Conservation (phyloP, 2,329 filamentous ascomycete species). For the Colletotrichum gigasporum region DNA sequence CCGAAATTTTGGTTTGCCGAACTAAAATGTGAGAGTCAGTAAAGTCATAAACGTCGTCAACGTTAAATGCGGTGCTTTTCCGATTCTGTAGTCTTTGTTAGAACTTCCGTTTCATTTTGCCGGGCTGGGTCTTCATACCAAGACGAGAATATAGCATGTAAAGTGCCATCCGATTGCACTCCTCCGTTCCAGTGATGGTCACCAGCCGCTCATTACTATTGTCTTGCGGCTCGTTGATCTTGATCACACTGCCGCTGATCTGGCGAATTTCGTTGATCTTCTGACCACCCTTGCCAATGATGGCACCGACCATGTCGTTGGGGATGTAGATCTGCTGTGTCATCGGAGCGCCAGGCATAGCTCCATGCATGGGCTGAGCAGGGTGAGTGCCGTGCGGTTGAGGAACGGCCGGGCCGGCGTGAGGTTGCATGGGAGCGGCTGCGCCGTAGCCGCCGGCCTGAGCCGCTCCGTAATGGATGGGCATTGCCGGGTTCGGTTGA, state of each 20-base stretch:
- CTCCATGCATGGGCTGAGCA: slow-evolving; percentile 77
- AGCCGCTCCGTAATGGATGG: slow-evolving; percentile 77
- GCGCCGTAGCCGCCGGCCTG: slow-evolving; percentile 80
- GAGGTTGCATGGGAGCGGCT: slow-evolving; percentile 81
- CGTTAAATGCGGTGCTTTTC: slow-evolving; percentile 55
- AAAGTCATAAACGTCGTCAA: slow-evolving; percentile 32
- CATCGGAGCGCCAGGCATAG: slow-evolving; percentile 80
- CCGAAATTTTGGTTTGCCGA: slow-evolving; percentile 32
- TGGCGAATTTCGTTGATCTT: slow-evolving; percentile 99
- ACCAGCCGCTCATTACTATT: slow-evolving; percentile 98
- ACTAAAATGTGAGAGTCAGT: slow-evolving; percentile 33
- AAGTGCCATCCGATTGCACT: slow-evolving; percentile 99
- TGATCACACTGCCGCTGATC: slow-evolving; percentile 96
- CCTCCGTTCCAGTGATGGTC: slow-evolving; percentile 95
- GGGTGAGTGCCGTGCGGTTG: slow-evolving; percentile 62
- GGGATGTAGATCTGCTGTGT: slow-evolving; percentile 99
- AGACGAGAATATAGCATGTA: slow-evolving; percentile 99
- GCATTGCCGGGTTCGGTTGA: slow-evolving; percentile 70
- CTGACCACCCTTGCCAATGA: slow-evolving; percentile 97
- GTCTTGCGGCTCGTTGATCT: slow-evolving; percentile 99
- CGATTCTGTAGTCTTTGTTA: slow-evolving; percentile 49
- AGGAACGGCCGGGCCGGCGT: slow-evolving; percentile 67
- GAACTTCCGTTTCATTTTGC: slow-evolving; percentile 19
- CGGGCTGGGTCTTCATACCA: slow-evolving; percentile 65
- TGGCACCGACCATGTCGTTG: slow-evolving; percentile 99